phyloP scores from a whole-genome alignment of 352 stramenopile genomes.

The Phytophthora niederhauseri region DNA sequence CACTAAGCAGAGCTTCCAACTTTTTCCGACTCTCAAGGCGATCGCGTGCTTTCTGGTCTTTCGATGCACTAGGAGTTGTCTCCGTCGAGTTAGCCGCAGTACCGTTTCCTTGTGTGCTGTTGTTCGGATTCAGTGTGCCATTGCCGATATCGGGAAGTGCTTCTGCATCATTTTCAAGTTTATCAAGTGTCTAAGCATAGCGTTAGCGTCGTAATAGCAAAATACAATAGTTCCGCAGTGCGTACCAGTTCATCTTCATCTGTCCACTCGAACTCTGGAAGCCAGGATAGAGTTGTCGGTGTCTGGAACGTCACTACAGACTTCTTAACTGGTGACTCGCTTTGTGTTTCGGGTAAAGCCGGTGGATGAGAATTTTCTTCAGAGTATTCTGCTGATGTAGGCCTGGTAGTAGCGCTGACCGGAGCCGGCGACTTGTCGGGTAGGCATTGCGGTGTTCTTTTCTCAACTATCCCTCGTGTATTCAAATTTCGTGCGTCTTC shows the following conservation, averaged over 20 bases:
- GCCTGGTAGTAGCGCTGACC: neutral
- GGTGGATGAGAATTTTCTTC: neutral
- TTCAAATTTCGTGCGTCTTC: neutral
- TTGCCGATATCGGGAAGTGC: neutral
- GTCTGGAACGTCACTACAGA: conserved; percentile 2
- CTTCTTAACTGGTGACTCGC: neutral
- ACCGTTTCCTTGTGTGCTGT: neutral
- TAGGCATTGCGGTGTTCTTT: neutral
- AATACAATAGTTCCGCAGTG: neutral
- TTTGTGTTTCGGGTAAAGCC: neutral
- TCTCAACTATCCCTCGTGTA: neutral
- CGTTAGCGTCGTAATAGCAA: neutral
- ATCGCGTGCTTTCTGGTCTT: conserved; percentile 37
- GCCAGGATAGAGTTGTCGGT: conserved; percentile 19
- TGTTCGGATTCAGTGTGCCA: neutral
- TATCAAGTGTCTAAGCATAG: conserved; percentile 35
- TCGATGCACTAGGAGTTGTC: conserved; percentile 11
- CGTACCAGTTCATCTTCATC: conserved; percentile 59
- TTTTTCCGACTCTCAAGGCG: conserved; percentile 50
- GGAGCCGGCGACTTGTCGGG: neutral
- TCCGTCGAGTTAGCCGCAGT: neutral
- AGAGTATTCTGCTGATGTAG: neutral
- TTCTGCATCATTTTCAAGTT: conserved; percentile 31
- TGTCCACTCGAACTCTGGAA: conserved; percentile 63
- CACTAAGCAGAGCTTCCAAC: conserved; percentile 45